A percentile compares a stretch with the other conserved stretches of the same genome.
phyloP scores from a whole-genome alignment of 2,329 filamentous ascomycete genomes.

The Xylaria sp. region DNA sequence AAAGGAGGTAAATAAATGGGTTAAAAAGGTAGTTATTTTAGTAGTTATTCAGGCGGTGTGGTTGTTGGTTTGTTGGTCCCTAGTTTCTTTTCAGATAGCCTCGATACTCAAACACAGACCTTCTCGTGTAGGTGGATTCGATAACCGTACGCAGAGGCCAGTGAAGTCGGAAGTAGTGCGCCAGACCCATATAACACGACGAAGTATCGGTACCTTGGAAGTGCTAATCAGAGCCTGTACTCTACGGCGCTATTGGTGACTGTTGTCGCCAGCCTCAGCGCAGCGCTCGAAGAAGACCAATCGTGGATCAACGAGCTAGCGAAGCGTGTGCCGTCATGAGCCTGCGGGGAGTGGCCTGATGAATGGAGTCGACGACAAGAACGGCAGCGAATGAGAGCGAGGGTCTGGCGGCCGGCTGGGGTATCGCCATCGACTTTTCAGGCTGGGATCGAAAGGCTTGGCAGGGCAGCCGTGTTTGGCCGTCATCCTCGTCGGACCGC shows the following conservation, averaged over 20 bases:
- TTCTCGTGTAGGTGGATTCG: too few species aligned
- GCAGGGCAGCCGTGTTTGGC: conserved; percentile 25
- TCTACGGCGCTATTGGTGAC: not conserved
- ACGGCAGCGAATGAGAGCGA: conserved; percentile 29
- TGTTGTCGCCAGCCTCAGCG: conserved; percentile 1
- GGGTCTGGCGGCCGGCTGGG: conserved; percentile 22
- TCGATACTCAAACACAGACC: too few species aligned
- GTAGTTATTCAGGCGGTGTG: too few species aligned
- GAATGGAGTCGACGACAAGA: conserved; percentile 17
- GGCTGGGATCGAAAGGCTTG: conserved; percentile 40
- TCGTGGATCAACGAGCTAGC: conserved; percentile 3
- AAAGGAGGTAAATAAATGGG: too few species aligned
- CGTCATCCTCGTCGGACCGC: not conserved
- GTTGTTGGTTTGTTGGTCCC: too few species aligned
- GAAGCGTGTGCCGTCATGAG: conserved; percentile 9
- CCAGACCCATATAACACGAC: not conserved
- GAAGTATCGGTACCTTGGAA: conserved; percentile 23
- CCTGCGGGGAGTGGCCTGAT: conserved; percentile 26
- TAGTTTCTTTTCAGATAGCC: too few species aligned
- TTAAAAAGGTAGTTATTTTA: too few species aligned
- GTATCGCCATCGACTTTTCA: conserved; percentile 40
- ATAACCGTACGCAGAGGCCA: too few species aligned
- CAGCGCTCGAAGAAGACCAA: not conserved
- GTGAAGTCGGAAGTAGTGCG: not conserved
- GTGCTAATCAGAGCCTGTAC: not conserved